Conservation (phyloP, 148 eudicot species). For the Limonium bicolor region DNA sequence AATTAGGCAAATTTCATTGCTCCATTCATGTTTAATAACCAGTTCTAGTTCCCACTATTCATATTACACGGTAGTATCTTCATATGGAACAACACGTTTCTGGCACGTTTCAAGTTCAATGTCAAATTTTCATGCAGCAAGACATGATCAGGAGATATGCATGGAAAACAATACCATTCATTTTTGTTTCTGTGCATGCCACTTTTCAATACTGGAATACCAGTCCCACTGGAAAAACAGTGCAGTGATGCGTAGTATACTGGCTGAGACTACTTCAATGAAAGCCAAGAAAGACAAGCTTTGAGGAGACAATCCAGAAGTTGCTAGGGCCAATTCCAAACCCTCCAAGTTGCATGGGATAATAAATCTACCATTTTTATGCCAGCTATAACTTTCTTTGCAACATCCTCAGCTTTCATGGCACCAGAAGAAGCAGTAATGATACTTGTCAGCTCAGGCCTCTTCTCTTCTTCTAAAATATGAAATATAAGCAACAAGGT, state of each 20-base stretch:
- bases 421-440: constrained; percentile 71
- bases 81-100: no score
- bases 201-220: constrained; percentile 57
- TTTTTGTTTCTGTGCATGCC: constrained; percentile 44
- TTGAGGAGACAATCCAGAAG: constrained; percentile 88
- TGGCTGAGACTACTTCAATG: constrained; percentile 52
- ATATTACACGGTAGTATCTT: no score
- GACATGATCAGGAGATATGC: no score
- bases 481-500: no score
- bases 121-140: no score
- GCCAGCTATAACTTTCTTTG: constrained; percentile 56
- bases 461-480: constrained; percentile 61
- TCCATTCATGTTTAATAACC: no score
- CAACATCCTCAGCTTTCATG: constrained; percentile 87
- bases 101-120: no score
- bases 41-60: no score
- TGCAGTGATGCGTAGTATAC: constrained; percentile 44
- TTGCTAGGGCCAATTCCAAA: constrained; percentile 37
- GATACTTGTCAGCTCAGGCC: constrained; percentile 53
- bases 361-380: constrained; percentile 51
- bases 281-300: constrained; percentile 73
- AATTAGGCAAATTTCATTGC: no score
- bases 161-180: no score
- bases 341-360: constrained; percentile 87
- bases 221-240: constrained; percentile 72